Base-by-base conservation (phyloP, 2,329 filamentous ascomycete genomes). In the Cordyceps javanica region DNA sequence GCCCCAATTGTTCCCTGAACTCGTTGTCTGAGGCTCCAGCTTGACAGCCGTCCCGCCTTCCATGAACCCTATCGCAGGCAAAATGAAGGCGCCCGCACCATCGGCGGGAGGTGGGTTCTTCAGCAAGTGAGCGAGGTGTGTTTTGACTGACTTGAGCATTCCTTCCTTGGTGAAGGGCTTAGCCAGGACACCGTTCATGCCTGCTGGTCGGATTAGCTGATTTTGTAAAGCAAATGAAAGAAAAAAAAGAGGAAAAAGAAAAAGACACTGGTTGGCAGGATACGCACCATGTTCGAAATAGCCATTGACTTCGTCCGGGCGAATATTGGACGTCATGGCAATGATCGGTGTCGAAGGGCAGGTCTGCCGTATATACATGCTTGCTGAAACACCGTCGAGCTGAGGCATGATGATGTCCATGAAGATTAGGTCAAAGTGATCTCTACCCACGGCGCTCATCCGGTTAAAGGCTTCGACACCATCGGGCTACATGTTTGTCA, bases 381-480 rank as follows among this genome's bases (percentile, higher is more conserved):
- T 96, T 3, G 94, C 93, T 16, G 92, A 96, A 6, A 97, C 91
- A 64, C 94, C 94, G 67, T 97, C 94, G 55, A 97, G 79, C 62
- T 92, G 89, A 6, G 94, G 94, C 94, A 99, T 97, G 64, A 99
- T 96, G 62, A 99, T 93, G 68, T 94, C 89, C 89, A 93, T 93
- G 61, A 93, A 82, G 62, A 93, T 90, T 55, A 89, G 73, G 63
- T 88, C 83, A 64, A 82, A 88, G 32, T 80, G 68, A 32, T 74
- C 72, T 36, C 71, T 66, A 10, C 78, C 75, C 36, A 71, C 66
- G 32, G 71, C 69, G 63, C 78, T 83, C 51, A 96, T 87, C 69
- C 94, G 94, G 68, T 88, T 90, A 50, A 96, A 92, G 53, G 94
- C 94, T 70, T 97, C 91, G 45, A 95, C 78, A 49, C 94, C 94